Evolutionary conservation across 306 rosid species (phyloP).

Genomic region (Cicer pinnatifidum): DNA sequence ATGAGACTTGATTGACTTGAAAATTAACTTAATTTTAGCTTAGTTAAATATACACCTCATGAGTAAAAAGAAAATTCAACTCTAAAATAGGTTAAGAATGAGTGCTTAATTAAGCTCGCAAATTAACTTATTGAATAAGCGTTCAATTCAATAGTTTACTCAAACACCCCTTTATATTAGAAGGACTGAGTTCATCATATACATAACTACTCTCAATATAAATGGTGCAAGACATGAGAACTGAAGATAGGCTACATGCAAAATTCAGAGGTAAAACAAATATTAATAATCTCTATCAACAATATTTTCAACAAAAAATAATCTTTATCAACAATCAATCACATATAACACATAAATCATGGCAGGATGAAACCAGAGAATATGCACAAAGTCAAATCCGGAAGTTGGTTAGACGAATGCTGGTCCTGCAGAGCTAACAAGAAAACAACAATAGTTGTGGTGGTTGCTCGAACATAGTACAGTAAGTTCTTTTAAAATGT

Average conservation of each 20-base stretch:
- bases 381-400: slow-evolving; percentile 12
- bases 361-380: neutral
- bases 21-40: neutral
- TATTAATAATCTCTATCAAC: slow-evolving; percentile 18
- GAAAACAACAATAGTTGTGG: neutral
- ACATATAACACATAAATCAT: neutral
- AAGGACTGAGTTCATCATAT: slow-evolving; percentile 18
- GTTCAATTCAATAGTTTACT: neutral
- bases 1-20: neutral
- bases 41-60: too few relatives aligned
- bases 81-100: too few relatives aligned
- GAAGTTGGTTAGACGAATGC: neutral
- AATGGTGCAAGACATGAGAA: slow-evolving; percentile 1
- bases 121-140: neutral
- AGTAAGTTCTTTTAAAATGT: slow-evolving; percentile 17
- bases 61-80: too few relatives aligned
- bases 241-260: slow-evolving; percentile 11
- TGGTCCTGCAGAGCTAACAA: neutral
- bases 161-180: neutral
- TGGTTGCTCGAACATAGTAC: slow-evolving; percentile 11
- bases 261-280: slow-evolving; percentile 13
- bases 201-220: neutral
- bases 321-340: slow-evolving; percentile 9
- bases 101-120: neutral
- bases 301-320: neutral